Evolutionary conservation across 257 asterid species (phyloP).

Genomic region (Solanum phureja): DNA sequence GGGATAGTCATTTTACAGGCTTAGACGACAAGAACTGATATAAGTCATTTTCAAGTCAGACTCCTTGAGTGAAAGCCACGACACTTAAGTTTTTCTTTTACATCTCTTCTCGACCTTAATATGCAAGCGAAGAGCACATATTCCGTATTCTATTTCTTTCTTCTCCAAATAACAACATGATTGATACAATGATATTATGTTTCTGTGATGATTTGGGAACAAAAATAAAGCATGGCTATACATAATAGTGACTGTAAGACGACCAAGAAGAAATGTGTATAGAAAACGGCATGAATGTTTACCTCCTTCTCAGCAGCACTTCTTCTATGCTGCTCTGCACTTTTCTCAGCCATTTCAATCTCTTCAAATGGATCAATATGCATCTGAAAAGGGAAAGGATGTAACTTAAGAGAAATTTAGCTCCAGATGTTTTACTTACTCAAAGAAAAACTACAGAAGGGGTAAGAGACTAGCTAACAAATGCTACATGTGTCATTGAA

Average conservation of each 20-base stretch:
- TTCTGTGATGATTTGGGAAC: background rate
- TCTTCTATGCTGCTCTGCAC: slow-evolving; percentile 95
- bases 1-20: background rate
- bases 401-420: background rate
- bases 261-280: background rate
- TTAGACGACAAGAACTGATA: background rate
- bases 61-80: background rate
- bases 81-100: background rate
- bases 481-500: background rate
- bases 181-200: background rate
- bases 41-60: background rate
- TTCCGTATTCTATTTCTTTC: background rate
- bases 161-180: background rate
- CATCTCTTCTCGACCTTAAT: background rate
- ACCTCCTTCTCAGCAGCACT: slow-evolving; percentile 94
- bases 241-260: background rate
- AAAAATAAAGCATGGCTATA: background rate
- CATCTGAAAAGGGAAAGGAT: slow-evolving; percentile 34
- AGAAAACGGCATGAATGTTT: slow-evolving; percentile 18
- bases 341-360: slow-evolving; percentile 63
- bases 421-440: background rate
- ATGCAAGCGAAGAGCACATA: background rate
- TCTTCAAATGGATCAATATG: slow-evolving; percentile 95
- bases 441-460: background rate
- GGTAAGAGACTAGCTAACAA: background rate